These are phyloP conservation scores for Coemansia sp. DNA, from an alignment of 192 early-diverging fungal genomes.

Conservation along the genomic window DNA sequence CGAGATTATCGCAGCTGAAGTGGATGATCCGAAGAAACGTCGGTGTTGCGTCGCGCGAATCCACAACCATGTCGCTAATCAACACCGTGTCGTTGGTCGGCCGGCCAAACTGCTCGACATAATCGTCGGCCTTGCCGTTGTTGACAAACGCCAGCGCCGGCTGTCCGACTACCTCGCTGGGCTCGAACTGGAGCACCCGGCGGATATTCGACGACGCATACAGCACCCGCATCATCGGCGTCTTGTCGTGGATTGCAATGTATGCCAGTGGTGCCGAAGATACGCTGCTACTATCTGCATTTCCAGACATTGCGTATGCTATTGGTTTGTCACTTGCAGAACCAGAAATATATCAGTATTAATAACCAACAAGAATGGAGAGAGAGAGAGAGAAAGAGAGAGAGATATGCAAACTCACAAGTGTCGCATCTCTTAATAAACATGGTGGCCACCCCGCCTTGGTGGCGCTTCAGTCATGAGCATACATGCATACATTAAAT, in stretches of 20 bases:
- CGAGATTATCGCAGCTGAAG: constrained; percentile 5
- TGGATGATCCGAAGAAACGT: constrained; percentile 6
- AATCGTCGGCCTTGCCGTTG: constrained; percentile 2
- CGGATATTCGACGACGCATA: constrained; percentile 10
- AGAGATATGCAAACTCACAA: no score
- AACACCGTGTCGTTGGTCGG: constrained; percentile 1
- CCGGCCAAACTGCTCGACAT: not conserved
- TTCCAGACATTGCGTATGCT: no score
- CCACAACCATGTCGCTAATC: constrained; percentile 4
- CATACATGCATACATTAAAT: no score
- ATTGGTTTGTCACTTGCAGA: no score
- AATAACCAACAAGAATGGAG: no score
- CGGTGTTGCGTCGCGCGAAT: not conserved
- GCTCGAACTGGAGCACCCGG: constrained; percentile 4
- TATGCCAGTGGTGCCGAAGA: constrained; percentile 2
- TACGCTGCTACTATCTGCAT: not conserved
- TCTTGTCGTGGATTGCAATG: constrained; percentile 11
- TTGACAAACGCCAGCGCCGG: constrained; percentile 1
- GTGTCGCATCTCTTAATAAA: no score
- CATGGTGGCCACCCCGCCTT: no score
- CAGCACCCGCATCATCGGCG: constrained; percentile 8
- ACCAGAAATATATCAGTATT: no score
- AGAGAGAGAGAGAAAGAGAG: no score
- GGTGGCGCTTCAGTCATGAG: no score
- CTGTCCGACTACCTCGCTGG: constrained; percentile 1